Percentiles rank a stretch among this genome's conserved stretches.
These are phyloP conservation scores for Ceratocystis huliohia DNA, from an alignment of 2,329 filamentous ascomycete genomes.

Conservation along the genomic window DNA sequence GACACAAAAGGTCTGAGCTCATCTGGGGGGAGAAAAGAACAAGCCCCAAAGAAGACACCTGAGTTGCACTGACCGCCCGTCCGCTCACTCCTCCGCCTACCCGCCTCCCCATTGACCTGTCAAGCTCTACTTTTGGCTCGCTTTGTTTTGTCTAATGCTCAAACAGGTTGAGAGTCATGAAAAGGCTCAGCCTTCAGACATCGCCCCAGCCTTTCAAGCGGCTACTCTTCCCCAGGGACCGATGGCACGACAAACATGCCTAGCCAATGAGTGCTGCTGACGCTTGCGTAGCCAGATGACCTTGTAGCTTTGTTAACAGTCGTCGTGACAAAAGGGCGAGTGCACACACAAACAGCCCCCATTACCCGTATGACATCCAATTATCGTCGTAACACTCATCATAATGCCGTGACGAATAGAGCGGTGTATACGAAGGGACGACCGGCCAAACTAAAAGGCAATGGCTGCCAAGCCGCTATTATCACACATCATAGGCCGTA, in stretches of 20 bases:
- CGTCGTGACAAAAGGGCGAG: too few species aligned
- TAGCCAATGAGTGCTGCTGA: too few species aligned
- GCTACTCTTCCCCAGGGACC: not conserved
- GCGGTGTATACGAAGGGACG: too few species aligned
- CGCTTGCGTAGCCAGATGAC: not conserved
- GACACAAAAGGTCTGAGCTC: not conserved
- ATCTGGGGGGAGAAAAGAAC: not conserved
- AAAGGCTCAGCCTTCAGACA: not conserved
- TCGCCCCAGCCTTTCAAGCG: not conserved
- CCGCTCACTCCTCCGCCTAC: not conserved
- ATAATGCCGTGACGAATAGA: too few species aligned
- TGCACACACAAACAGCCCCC: not conserved
- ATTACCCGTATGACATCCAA: not conserved
- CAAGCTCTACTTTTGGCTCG: not conserved
- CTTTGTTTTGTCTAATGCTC: not conserved
- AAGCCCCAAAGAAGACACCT: not conserved
- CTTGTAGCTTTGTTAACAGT: not conserved
- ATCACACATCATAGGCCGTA: too few species aligned
- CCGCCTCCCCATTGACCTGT: not conserved
- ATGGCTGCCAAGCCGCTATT: too few species aligned
- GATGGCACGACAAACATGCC: too few species aligned
- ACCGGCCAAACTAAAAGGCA: too few species aligned
- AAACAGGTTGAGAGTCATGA: not conserved
- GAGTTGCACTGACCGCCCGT: not conserved
- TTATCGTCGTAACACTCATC: too few species aligned